A percentile compares a stretch with the other conserved stretches of the same genome.
phyloP scores from a whole-genome alignment of 2,329 filamentous ascomycete genomes.

The Boeremia lycopersici region DNA sequence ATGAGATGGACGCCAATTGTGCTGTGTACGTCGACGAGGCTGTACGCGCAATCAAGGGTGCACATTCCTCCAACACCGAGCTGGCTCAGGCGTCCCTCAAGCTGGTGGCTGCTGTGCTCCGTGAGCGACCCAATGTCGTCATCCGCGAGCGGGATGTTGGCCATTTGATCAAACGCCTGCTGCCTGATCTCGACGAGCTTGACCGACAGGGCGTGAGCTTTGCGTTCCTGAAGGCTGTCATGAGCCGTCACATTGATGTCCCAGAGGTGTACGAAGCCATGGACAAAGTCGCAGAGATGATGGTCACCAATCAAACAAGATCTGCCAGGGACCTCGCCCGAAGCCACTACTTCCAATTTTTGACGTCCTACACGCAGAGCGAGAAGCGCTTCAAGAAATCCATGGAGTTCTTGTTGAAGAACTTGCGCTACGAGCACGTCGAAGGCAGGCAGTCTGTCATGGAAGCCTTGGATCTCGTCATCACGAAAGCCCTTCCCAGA shows the following conservation, averaged over 20 bases:
- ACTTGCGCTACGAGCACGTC: conserved; percentile 86
- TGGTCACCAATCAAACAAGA: conserved; percentile 94
- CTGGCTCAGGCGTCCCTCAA: conserved; percentile 88
- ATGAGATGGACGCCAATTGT: conserved; percentile 70
- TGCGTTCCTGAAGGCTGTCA: conserved; percentile 86
- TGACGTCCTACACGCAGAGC: conserved; percentile 92
- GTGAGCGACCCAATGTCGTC: conserved; percentile 75
- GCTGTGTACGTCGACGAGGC: conserved; percentile 86
- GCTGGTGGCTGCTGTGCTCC: conserved; percentile 80
- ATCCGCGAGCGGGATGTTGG: conserved; percentile 84
- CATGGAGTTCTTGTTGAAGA: conserved; percentile 84
- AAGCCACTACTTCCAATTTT: conserved; percentile 90
- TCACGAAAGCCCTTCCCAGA: conserved; percentile 68
- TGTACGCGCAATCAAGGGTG: conserved; percentile 77
- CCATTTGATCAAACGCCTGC: conserved; percentile 78
- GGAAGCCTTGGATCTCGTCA: conserved; percentile 85
- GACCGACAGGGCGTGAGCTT: conserved; percentile 92
- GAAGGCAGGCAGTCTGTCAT: conserved; percentile 91
- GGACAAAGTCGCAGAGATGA: conserved; percentile 80
- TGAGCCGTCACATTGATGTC: conserved; percentile 84
- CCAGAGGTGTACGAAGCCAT: conserved; percentile 88
- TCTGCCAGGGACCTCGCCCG: conserved; percentile 85
- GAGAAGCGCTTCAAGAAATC: conserved; percentile 89
- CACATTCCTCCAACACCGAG: conserved; percentile 79
- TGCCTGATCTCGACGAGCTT: conserved; percentile 89